Conservation (phyloP, 2,329 filamentous ascomycete genomes). For the Colletotrichum kahawae region DNA sequence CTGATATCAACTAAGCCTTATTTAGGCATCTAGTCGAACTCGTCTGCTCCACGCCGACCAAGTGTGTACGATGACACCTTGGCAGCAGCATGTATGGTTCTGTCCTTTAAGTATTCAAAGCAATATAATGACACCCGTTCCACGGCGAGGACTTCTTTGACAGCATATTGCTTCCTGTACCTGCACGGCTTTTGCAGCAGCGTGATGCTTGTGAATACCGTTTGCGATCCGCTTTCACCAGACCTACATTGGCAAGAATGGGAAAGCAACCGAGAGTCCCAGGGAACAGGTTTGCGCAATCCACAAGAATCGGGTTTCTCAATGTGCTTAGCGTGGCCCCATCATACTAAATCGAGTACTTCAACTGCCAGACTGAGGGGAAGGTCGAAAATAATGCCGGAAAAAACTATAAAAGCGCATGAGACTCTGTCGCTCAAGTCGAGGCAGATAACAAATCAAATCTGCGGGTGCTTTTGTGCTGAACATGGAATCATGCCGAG, state of each 20-base stretch:
- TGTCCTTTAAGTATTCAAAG: background rate
- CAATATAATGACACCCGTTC: rapidly evolving
- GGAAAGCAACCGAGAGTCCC: too few species aligned
- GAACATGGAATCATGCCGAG: background rate
- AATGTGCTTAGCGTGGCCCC: background rate
- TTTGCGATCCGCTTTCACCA: too few species aligned
- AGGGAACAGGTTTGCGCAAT: too few species aligned
- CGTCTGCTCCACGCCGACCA: background rate
- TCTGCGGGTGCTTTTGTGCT: too few species aligned
- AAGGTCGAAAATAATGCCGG: too few species aligned
- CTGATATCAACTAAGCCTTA: background rate
- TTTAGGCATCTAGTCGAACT: background rate
- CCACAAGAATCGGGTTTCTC: too few species aligned
- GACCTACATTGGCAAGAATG: too few species aligned
- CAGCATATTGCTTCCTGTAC: too few species aligned
- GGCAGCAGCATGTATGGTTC: background rate
- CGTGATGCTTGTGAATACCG: too few species aligned
- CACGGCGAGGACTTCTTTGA: background rate
- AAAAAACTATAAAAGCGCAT: background rate
- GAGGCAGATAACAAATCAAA: background rate
- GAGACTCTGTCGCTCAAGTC: background rate
- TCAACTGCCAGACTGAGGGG: too few species aligned
- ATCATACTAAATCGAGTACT: background rate
- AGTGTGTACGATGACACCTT: background rate
- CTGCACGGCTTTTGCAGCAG: too few species aligned